Conservation (phyloP, 345 rosid genomes). For the Brassica juncea region DNA sequence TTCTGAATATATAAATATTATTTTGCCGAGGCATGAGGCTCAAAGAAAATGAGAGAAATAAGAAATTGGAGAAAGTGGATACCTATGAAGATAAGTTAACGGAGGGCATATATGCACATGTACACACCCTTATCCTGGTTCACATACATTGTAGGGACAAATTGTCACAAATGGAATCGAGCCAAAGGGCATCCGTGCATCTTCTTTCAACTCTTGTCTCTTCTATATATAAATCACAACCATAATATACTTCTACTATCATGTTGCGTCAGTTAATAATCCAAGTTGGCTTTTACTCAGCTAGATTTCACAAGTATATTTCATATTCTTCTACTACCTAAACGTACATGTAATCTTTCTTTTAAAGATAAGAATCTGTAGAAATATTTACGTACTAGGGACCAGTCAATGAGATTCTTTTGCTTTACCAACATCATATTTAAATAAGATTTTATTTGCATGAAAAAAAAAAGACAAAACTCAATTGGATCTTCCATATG, state of each 20-base stretch:
- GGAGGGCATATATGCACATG: not conserved
- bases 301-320: not conserved
- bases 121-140: not conserved
- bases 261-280: not conserved
- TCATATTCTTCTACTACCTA: not conserved
- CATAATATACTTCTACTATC: not conserved
- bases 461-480: not conserved
- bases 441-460: not conserved
- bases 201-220: constrained; percentile 2
- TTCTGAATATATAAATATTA: too few species aligned
- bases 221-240: not conserved
- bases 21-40: constrained; percentile 9
- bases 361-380: not conserved
- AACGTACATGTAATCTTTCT: not conserved
- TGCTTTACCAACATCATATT: not conserved
- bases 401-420: not conserved
- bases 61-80: constrained; percentile 2
- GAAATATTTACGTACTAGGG: not conserved
- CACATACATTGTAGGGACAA: not conserved
- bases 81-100: not conserved
- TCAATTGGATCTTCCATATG: not conserved
- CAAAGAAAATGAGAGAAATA: not conserved
- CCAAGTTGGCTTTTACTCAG: not conserved
- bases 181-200: not conserved
- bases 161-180: not conserved